Percentiles rank a stretch among this genome's conserved stretches.
Evolutionary conservation across 2,329 filamentous ascomycete genomes (phyloP).

Genomic region (Fusarium sp.): DNA sequence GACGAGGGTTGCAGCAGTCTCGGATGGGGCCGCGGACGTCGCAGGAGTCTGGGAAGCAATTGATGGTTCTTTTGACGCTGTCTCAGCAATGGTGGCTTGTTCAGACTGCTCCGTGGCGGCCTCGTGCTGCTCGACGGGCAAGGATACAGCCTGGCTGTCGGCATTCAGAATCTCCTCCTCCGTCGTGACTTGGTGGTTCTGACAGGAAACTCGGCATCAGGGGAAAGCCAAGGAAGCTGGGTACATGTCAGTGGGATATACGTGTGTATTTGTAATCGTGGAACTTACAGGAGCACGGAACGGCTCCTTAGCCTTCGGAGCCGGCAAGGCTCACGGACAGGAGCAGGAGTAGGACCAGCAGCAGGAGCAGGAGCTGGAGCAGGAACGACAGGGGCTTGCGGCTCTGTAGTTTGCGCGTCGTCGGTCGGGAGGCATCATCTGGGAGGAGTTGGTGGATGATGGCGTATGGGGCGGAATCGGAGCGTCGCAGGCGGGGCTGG

Average conservation of each 20-base stretch:
- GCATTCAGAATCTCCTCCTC: constrained; percentile 57
- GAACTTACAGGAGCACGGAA: constrained; percentile 64
- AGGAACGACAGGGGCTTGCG: constrained; percentile 42
- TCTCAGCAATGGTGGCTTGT: constrained; percentile 32
- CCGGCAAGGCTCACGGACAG: constrained; percentile 40
- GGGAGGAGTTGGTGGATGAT: constrained; percentile 64
- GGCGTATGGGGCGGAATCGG: constrained; percentile 63
- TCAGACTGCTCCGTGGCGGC: constrained; percentile 42
- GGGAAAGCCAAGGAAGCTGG: constrained; percentile 71
- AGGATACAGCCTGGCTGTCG: constrained; percentile 55
- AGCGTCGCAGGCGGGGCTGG: constrained; percentile 62
- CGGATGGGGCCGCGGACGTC: constrained; percentile 29
- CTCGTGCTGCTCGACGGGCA: constrained; percentile 56
- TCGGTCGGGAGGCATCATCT: constrained; percentile 54
- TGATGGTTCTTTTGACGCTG: constrained; percentile 28
- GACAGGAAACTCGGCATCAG: constrained; percentile 63
- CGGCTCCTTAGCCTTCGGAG: constrained; percentile 43
- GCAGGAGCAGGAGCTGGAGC: constrained; percentile 21
- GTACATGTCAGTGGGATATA: constrained; percentile 8
- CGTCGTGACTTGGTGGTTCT: constrained; percentile 53
- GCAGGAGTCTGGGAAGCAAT: constrained; percentile 27
- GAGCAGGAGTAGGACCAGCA: constrained; percentile 6
- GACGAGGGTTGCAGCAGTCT: constrained; percentile 35
- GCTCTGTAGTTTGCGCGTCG: constrained; percentile 54
- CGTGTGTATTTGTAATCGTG: not conserved